A percentile compares a stretch with the other conserved stretches of the same genome.
phyloP scores from a whole-genome alignment of 306 rosid species.

The Quercus bicolor region DNA sequence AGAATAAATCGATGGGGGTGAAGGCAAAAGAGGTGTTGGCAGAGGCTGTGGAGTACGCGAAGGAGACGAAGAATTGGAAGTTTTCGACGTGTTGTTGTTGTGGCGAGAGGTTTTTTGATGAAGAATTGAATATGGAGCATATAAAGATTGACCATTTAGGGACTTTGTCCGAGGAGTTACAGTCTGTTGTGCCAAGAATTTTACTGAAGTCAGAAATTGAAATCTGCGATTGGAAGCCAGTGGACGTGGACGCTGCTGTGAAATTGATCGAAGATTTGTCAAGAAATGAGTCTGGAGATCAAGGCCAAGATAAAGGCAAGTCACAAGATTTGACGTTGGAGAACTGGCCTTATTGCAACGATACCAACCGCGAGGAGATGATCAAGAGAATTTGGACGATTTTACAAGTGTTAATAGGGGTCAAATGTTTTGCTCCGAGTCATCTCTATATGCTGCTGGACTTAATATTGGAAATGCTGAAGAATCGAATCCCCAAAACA shows the following conservation, averaged over 20 bases:
- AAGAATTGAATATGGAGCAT: not conserved
- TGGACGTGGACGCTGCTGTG: not conserved
- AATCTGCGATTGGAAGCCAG: not conserved
- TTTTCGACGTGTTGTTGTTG: not conserved
- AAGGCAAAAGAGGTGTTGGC: not conserved
- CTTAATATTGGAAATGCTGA: no score
- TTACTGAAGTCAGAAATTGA: no score
- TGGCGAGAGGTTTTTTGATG: not conserved
- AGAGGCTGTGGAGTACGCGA: not conserved
- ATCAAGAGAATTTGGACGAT: no score
- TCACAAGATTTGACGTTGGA: not conserved
- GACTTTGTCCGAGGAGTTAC: not conserved
- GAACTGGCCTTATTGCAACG: not conserved
- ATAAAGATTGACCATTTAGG: not conserved
- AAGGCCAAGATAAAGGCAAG: no score
- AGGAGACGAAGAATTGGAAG: not conserved
- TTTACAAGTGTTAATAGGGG: no score
- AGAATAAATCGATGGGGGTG: not conserved
- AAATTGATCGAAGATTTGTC: not conserved
- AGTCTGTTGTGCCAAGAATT: not conserved
- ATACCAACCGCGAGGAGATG: no score
- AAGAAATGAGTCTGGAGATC: not conserved
- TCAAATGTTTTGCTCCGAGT: no score
- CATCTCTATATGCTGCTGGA: no score
- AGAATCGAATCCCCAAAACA: no score